A percentile compares a stretch with the other conserved stretches of the same genome.
Evolutionary conservation across 164 flowering plant genomes (phyloP).

Genomic region (Echeveria elegans): DNA sequence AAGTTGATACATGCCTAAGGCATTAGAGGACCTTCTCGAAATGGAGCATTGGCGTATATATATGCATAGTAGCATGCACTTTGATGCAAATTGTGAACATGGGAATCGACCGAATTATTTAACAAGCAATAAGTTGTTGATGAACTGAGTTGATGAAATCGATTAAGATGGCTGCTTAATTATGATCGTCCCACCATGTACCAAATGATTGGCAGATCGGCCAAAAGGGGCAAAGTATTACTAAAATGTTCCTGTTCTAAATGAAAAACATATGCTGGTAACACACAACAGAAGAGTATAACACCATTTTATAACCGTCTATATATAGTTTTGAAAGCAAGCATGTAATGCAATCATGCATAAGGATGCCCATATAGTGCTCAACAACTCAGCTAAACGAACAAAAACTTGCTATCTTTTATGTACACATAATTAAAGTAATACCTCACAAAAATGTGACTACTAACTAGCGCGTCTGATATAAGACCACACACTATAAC

Average conservation of each 20-base stretch:
- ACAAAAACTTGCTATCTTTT: too few species aligned
- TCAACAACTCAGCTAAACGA: neutral
- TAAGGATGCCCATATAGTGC: neutral
- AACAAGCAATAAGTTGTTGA: neutral
- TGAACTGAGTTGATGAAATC: neutral
- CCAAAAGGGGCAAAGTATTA: neutral
- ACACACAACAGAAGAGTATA: neutral
- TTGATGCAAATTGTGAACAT: neutral
- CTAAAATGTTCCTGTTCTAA: neutral
- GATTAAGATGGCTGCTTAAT: neutral
- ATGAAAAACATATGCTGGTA: neutral
- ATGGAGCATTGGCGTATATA: too few species aligned
- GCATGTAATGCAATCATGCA: constrained; percentile 1
- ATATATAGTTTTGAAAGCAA: neutral
- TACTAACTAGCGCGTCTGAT: too few species aligned
- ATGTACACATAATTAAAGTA: too few species aligned
- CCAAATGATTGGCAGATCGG: constrained; percentile 4
- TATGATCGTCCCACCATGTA: neutral
- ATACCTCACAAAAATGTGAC: too few species aligned
- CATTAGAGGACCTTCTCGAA: too few species aligned
- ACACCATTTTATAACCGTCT: neutral
- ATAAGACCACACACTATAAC: too few species aligned
- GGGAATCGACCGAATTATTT: neutral
- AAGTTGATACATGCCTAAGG: too few species aligned
- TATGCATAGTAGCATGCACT: too few species aligned